Conservation (phyloP, 2,329 filamentous ascomycete species). For the Penicillium capsulatum region DNA sequence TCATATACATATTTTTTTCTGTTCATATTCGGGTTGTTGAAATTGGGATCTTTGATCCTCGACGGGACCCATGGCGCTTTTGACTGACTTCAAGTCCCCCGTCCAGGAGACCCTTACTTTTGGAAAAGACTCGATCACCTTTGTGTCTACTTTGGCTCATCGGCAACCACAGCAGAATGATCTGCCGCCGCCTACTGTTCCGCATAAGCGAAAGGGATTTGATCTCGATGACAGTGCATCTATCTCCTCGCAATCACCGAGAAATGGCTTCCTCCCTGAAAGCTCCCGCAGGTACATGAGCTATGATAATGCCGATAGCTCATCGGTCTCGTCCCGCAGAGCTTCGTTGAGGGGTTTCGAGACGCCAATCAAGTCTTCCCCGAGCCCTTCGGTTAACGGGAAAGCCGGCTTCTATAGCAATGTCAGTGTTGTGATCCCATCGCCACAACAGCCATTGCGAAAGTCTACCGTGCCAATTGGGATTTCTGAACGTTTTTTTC, state of each 20-base stretch:
- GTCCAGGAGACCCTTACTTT: too few species aligned
- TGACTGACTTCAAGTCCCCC: too few species aligned
- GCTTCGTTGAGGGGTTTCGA: too few species aligned
- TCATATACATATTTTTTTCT: too few species aligned
- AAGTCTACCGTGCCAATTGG: neutral
- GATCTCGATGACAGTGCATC: neutral
- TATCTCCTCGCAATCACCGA: too few species aligned
- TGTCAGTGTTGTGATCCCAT: slow-evolving; percentile 2
- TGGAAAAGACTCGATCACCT: neutral
- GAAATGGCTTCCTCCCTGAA: too few species aligned
- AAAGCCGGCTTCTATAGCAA: neutral
- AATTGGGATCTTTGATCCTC: too few species aligned
- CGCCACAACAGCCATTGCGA: neutral
- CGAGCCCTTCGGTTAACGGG: neutral
- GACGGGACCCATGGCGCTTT: too few species aligned
- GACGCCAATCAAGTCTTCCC: neutral
- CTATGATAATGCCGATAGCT: too few species aligned
- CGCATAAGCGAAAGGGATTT: slow-evolving; percentile 15
- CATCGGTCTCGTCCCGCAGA: too few species aligned
- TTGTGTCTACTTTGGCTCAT: slow-evolving; percentile 15
- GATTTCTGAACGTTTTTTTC: neutral
- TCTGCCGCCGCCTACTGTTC: slow-evolving; percentile 5
- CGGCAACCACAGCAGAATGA: slow-evolving; percentile 3
- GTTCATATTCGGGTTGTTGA: too few species aligned
- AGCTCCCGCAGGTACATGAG: too few species aligned